Evolutionary conservation across 2,329 filamentous ascomycete genomes (phyloP).

Genomic region (Sclerotinia minor): DNA sequence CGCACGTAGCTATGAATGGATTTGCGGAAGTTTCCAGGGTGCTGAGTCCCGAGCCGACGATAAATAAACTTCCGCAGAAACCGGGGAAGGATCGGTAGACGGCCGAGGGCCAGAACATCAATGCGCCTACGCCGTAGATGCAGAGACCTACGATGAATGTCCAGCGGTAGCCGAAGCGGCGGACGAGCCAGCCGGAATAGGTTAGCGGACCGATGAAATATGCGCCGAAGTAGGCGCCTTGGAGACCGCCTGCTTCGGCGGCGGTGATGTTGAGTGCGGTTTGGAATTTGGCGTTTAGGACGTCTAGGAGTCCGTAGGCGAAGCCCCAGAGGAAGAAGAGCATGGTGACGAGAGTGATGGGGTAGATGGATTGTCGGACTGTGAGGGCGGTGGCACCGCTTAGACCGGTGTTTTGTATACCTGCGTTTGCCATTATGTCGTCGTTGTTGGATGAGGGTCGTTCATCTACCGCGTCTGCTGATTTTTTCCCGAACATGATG

Average conservation of each 20-base stretch:
- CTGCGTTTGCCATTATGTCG: slow-evolving; percentile 1
- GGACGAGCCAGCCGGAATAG: slow-evolving; percentile 66
- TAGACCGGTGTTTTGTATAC: slow-evolving; percentile 2
- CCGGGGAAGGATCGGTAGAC: slow-evolving; percentile 45
- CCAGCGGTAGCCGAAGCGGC: slow-evolving; percentile 73
- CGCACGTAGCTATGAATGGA: slow-evolving; percentile 69
- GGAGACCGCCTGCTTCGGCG: slow-evolving; percentile 62
- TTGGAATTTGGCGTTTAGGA: slow-evolving; percentile 61
- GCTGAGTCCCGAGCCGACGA: slow-evolving; percentile 73
- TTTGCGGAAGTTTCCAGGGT: slow-evolving; percentile 80
- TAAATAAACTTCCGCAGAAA: slow-evolving; percentile 49
- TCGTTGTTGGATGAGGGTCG: neutral
- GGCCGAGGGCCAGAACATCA: slow-evolving; percentile 82
- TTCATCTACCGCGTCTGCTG: slow-evolving; percentile 4
- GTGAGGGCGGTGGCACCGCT: slow-evolving; percentile 15
- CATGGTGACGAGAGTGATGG: slow-evolving; percentile 24
- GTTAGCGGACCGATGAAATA: slow-evolving; percentile 69
- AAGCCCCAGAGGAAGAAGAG: slow-evolving; percentile 24
- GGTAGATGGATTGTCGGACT: slow-evolving; percentile 23
- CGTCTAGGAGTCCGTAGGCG: slow-evolving; percentile 82
- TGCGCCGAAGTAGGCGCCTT: slow-evolving; percentile 69
- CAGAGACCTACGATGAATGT: slow-evolving; percentile 75
- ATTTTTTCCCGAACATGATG: slow-evolving; percentile 21
- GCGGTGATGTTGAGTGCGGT: slow-evolving; percentile 61
- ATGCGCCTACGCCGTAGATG: slow-evolving; percentile 72